phyloP scores from a whole-genome alignment of 768 basidiomycete species.

The Cyclocybe aegerita region DNA sequence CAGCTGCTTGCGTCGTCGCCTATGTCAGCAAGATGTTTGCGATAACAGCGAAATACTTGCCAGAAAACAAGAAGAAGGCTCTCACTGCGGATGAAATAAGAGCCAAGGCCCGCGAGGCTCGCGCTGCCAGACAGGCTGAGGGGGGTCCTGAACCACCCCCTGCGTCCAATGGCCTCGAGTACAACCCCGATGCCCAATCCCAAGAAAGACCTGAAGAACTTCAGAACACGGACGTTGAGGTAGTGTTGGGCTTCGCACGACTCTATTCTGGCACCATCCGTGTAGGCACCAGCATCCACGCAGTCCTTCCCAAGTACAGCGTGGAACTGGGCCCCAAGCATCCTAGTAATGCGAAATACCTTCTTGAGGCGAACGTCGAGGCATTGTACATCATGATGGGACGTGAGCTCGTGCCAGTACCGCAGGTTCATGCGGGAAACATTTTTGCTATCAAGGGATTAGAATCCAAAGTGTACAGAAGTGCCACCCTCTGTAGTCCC shows the following conservation, averaged over 20 bases:
- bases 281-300: slow-evolving; percentile 62
- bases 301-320: slow-evolving; percentile 87
- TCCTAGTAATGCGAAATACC: slow-evolving; percentile 63
- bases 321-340: slow-evolving; percentile 58
- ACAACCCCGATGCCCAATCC: slow-evolving; percentile 10
- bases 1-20: slow-evolving; percentile 66
- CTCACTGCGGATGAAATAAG: slow-evolving; percentile 86
- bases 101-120: slow-evolving; percentile 54
- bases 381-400: slow-evolving; percentile 98
- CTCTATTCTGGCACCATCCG: slow-evolving; percentile 88
- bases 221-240: slow-evolving; percentile 46
- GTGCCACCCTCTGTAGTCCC: slow-evolving; percentile 84
- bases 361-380: slow-evolving; percentile 61
- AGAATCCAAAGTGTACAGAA: slow-evolving; percentile 87
- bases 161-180: slow-evolving; percentile 10
- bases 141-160: slow-evolving; percentile 10
- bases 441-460: slow-evolving; percentile 92
- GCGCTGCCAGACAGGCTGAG: slow-evolving; percentile 32
- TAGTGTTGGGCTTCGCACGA: slow-evolving; percentile 88
- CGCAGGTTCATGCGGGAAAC: slow-evolving; percentile 85
- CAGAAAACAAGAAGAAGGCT: slow-evolving; percentile 78
- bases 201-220: slow-evolving; percentile 20
- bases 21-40: slow-evolving; percentile 99
- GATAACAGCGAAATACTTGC: slow-evolving; percentile 74
- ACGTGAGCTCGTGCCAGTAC: slow-evolving; percentile 82